Evolutionary conservation across 2,329 filamentous ascomycete species (phyloP).

Genomic region (Ophiostoma himal-ulmi): DNA sequence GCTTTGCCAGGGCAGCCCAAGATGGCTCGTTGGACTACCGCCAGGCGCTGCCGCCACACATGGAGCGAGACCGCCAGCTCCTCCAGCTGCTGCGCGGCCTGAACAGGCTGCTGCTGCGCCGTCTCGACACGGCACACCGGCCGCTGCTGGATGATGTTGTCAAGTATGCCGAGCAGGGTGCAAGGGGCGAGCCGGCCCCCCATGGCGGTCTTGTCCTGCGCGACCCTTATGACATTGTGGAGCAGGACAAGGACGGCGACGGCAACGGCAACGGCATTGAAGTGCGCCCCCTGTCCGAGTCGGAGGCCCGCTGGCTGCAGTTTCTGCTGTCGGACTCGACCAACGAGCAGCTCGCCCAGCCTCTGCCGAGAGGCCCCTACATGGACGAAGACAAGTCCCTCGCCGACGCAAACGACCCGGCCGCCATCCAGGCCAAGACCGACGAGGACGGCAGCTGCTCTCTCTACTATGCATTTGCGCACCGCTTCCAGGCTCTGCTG

Average conservation of each 20-base stretch:
- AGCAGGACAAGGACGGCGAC: not conserved
- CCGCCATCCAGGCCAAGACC: not conserved
- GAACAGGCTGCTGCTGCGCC: slow-evolving; percentile 28
- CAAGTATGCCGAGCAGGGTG: slow-evolving; percentile 18
- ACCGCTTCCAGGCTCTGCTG: slow-evolving; percentile 32
- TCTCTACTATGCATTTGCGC: slow-evolving; percentile 33
- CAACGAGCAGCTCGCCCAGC: slow-evolving; percentile 28
- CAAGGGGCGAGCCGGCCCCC: not conserved
- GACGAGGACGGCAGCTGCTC: slow-evolving; percentile 27
- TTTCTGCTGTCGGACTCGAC: slow-evolving; percentile 31
- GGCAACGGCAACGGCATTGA: too few species aligned
- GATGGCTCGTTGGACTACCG: not conserved
- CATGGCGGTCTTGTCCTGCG: slow-evolving; percentile 15
- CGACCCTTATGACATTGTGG: slow-evolving; percentile 17
- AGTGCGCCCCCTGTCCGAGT: slow-evolving; percentile 25
- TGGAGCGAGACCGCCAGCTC: slow-evolving; percentile 30
- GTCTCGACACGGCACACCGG: slow-evolving; percentile 29
- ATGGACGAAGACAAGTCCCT: slow-evolving; percentile 10
- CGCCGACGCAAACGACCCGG: not conserved
- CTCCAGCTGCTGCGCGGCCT: slow-evolving; percentile 30
- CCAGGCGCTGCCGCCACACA: slow-evolving; percentile 25
- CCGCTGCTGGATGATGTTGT: slow-evolving; percentile 30
- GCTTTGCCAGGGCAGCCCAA: slow-evolving; percentile 22
- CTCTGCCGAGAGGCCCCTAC: slow-evolving; percentile 19
- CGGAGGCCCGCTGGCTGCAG: slow-evolving; percentile 34